Evolutionary conservation across 805 yeast species (phyloP).

Genomic region (Candida boidinii): DNA sequence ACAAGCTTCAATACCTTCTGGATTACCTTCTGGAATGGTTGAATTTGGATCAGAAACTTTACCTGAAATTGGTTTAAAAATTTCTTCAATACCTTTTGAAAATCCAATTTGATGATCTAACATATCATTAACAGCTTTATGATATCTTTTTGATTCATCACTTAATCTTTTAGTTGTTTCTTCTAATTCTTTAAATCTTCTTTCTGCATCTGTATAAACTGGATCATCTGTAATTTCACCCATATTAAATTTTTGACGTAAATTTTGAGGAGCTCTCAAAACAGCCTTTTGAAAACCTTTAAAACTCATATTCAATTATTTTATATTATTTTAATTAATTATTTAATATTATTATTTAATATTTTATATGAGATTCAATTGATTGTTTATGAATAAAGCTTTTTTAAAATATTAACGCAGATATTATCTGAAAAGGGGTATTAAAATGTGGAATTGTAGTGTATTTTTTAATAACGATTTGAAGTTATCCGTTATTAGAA

Average conservation of each 20-base stretch:
- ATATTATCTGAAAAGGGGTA: too few relatives aligned
- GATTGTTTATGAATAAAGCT: too few relatives aligned
- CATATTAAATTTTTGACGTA: constrained; percentile 88
- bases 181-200: constrained; percentile 91
- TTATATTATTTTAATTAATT: too few relatives aligned
- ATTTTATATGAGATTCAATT: too few relatives aligned
- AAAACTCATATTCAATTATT: constrained; percentile 55
- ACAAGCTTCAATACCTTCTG: constrained; percentile 92
- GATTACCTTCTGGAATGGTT: constrained; percentile 83
- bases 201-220: constrained; percentile 91
- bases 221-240: constrained; percentile 73
- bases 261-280: constrained; percentile 82
- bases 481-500: too few relatives aligned
- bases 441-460: too few relatives aligned
- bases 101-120: constrained; percentile 88
- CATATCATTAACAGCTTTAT: constrained; percentile 89
- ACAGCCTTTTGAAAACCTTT: constrained; percentile 80
- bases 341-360: too few relatives aligned
- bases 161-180: constrained; percentile 80
- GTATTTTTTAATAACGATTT: too few relatives aligned
- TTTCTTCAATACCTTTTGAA: constrained; percentile 91
- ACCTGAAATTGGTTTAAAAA: constrained; percentile 94
- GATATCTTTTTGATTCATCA: constrained; percentile 85
- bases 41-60: constrained; percentile 85
- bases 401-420: too few relatives aligned